Conservation (phyloP, 2,329 filamentous ascomycete genomes). For the Plenodomus lindquistii region DNA sequence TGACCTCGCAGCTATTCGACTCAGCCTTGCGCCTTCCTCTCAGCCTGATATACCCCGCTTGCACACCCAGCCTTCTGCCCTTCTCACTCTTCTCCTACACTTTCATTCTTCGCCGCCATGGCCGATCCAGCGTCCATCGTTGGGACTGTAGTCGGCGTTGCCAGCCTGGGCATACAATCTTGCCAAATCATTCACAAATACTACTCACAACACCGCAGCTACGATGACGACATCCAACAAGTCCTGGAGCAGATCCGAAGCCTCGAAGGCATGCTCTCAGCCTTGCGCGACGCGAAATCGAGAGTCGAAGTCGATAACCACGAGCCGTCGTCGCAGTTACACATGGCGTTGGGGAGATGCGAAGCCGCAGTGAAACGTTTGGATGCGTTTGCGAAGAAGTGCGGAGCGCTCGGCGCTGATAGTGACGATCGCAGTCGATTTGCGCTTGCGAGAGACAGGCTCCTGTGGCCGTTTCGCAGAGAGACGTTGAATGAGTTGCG, state of each 20-base stretch:
- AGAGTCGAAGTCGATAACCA: slow-evolving; percentile 8
- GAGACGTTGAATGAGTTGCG: neutral
- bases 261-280: slow-evolving; percentile 7
- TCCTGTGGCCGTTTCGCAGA: neutral
- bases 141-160: slow-evolving; percentile 11
- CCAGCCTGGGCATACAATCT: slow-evolving; percentile 12
- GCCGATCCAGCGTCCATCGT: neutral
- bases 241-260: slow-evolving; percentile 4
- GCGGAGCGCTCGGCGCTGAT: neutral
- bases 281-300: slow-evolving; percentile 5
- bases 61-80: neutral
- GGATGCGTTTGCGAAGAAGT: neutral
- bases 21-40: neutral
- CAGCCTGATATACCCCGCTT: neutral
- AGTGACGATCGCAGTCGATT: neutral
- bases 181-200: slow-evolving; percentile 15
- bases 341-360: slow-evolving; percentile 5
- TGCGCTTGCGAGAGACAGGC: neutral
- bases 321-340: slow-evolving; percentile 5
- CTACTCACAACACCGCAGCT: slow-evolving; percentile 8
- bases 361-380: neutral
- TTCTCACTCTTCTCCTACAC: too few relatives aligned
- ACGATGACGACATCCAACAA: slow-evolving; percentile 7
- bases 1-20: neutral
- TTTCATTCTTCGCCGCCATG: neutral